A percentile compares a stretch with the other conserved stretches of the same genome.
Conservation (phyloP, 768 basidiomycete species). For the Kwoniella newhampshirensis region DNA sequence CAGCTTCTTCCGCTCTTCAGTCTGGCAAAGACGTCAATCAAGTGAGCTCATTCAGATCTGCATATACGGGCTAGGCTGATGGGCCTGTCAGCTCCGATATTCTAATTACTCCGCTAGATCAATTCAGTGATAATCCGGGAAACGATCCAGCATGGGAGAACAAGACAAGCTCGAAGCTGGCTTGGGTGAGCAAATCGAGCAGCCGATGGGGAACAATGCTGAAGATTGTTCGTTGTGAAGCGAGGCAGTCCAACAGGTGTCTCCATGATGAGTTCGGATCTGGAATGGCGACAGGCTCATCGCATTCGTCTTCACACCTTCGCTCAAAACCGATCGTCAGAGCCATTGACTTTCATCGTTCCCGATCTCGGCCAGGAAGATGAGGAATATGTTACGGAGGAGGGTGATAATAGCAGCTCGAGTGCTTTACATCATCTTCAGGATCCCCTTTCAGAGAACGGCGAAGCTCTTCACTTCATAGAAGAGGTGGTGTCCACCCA, state of each 20-base stretch:
- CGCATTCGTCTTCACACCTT: constrained; percentile 49
- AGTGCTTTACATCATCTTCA: no score
- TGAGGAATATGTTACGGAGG: constrained; percentile 6
- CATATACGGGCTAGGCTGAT: not conserved
- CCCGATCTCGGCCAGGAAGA: constrained; percentile 37
- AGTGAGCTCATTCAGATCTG: constrained; percentile 28
- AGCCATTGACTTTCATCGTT: constrained; percentile 26
- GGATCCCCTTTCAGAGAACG: not conserved
- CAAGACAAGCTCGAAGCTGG: constrained; percentile 41
- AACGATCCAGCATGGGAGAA: constrained; percentile 48
- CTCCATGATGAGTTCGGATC: constrained; percentile 46
- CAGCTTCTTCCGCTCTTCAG: constrained; percentile 51
- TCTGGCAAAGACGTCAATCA: constrained; percentile 52
- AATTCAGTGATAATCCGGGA: constrained; percentile 43
- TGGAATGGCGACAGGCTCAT: constrained; percentile 47
- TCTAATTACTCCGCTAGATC: constrained; percentile 51
- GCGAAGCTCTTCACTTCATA: constrained; percentile 17
- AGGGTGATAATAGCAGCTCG: no score
- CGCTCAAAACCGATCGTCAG: constrained; percentile 40
- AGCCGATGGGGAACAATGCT: not conserved
- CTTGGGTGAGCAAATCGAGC: constrained; percentile 38
- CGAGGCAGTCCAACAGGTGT: constrained; percentile 52
- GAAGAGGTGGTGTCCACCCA: constrained; percentile 26
- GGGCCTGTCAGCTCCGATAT: constrained; percentile 46
- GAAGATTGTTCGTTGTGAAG: constrained; percentile 8